Evolutionary conservation across 495 filamentous ascomycete species (phyloP).

Genomic region (Immersiella caudata): DNA sequence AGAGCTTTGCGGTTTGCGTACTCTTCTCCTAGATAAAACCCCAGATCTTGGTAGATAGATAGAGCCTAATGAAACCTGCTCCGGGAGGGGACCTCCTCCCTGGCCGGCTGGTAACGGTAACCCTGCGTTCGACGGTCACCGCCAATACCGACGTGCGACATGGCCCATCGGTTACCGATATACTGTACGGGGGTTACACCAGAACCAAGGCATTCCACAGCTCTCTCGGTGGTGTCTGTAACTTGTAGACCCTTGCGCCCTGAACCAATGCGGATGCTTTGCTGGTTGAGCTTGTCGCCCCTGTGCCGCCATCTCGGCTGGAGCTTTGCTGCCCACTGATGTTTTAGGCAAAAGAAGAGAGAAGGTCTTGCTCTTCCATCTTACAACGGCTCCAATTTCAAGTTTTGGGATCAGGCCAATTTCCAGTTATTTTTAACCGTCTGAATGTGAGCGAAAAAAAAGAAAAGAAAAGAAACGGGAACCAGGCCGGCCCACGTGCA

Average conservation of each 20-base stretch:
- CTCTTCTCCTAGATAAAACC: background rate
- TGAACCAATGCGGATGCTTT: background rate
- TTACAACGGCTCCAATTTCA: background rate
- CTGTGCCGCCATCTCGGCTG: background rate
- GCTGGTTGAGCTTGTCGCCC: background rate
- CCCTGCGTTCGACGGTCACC: background rate
- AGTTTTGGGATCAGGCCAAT: background rate
- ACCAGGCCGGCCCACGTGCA: background rate
- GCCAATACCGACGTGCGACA: background rate
- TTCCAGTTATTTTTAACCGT: background rate
- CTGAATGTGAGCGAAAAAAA: background rate
- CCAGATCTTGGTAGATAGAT: background rate
- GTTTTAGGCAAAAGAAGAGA: constrained; percentile 6
- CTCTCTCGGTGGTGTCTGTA: background rate
- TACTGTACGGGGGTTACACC: constrained; percentile 5
- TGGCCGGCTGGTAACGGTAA: background rate
- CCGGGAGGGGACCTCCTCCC: background rate
- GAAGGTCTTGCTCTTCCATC: background rate
- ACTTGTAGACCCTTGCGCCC: background rate
- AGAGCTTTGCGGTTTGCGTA: background rate
- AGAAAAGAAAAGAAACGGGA: background rate
- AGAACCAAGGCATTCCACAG: constrained; percentile 1
- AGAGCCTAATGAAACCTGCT: background rate
- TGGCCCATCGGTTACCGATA: background rate
- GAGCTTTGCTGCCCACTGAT: background rate